Evolutionary conservation across 805 yeast species (phyloP).

Genomic region (Cyberlindnera euphorbiiphila): DNA sequence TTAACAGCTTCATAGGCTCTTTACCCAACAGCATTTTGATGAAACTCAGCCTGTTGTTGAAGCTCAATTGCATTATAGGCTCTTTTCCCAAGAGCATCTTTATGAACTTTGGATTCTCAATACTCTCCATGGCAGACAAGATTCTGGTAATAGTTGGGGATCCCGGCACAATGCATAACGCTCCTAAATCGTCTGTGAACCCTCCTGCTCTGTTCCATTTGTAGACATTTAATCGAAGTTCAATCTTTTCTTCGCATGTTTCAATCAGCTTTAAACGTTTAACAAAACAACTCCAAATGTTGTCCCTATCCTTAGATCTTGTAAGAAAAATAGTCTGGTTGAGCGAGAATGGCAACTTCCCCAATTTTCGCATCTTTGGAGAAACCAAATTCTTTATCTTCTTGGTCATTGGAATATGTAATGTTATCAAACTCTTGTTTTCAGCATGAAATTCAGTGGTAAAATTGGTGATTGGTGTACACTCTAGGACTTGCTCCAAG

Average conservation of each 20-base stretch:
- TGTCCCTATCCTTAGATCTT: constrained; percentile 42
- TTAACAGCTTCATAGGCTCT: constrained; percentile 50
- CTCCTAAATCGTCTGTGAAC: constrained; percentile 42
- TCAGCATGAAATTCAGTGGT: constrained; percentile 51
- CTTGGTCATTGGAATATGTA: constrained; percentile 40
- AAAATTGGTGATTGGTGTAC: constrained; percentile 44
- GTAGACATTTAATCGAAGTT: constrained; percentile 47
- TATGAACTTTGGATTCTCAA: constrained; percentile 49
- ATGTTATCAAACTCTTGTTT: constrained; percentile 37
- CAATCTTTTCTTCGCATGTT: constrained; percentile 31
- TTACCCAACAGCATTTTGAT: too few species aligned
- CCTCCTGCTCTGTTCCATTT: constrained; percentile 52
- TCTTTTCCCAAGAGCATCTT: constrained; percentile 53
- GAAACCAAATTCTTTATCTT: constrained; percentile 47
- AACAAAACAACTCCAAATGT: constrained; percentile 59
- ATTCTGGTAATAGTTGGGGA: constrained; percentile 62
- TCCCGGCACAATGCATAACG: constrained; percentile 49
- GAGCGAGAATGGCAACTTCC: constrained; percentile 54
- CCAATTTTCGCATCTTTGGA: constrained; percentile 48
- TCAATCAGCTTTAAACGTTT: constrained; percentile 38
- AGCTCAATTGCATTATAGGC: constrained; percentile 51
- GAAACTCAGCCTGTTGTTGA: constrained; percentile 53
- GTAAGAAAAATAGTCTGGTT: constrained; percentile 56
- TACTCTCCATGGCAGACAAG: constrained; percentile 59
- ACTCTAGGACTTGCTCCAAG: constrained; percentile 54